Evolutionary conservation across 371 early-diverging fungal species (phyloP).

Genomic region (Mucor lusitanicus): DNA sequence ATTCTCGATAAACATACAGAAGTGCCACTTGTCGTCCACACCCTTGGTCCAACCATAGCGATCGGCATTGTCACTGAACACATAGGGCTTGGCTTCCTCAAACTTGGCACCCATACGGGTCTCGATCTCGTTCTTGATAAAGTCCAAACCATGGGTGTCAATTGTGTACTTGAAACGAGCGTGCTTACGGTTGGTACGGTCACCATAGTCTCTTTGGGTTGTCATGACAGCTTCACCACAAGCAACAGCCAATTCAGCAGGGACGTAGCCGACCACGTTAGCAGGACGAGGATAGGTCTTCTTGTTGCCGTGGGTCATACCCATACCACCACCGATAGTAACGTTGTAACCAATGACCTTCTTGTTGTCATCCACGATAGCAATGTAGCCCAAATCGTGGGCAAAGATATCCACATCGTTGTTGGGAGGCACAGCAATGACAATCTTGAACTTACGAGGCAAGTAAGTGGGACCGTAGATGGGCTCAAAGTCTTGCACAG

Average conservation of each 20-base stretch:
- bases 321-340: conserved; percentile 94
- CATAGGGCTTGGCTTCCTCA: conserved; percentile 65
- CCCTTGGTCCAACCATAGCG: conserved; percentile 87
- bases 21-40: conserved; percentile 68
- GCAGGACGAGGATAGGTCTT: conserved; percentile 89
- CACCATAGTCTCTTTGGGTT: conserved; percentile 89
- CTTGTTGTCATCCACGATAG: conserved; percentile 68
- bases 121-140: conserved; percentile 83
- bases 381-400: conserved; percentile 89
- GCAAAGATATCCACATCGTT: conserved; percentile 95
- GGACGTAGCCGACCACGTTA: conserved; percentile 73
- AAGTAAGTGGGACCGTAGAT: conserved; percentile 88
- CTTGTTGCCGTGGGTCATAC: conserved; percentile 91
- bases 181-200: conserved; percentile 91
- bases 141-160: conserved; percentile 84
- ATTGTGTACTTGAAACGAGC: conserved; percentile 95
- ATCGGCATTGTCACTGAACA: conserved; percentile 82
- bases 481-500: conserved; percentile 82
- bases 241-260: conserved; percentile 73
- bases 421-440: conserved; percentile 89
- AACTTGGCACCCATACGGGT: conserved; percentile 69
- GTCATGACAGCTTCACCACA: conserved; percentile 85
- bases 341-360: conserved; percentile 89
- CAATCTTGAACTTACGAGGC: conserved; percentile 92
- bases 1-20: conserved; percentile 85